These are phyloP conservation scores for Mycosphaerella arachidis DNA, from an alignment of 2,329 filamentous ascomycete species.

Conservation along the genomic window DNA sequence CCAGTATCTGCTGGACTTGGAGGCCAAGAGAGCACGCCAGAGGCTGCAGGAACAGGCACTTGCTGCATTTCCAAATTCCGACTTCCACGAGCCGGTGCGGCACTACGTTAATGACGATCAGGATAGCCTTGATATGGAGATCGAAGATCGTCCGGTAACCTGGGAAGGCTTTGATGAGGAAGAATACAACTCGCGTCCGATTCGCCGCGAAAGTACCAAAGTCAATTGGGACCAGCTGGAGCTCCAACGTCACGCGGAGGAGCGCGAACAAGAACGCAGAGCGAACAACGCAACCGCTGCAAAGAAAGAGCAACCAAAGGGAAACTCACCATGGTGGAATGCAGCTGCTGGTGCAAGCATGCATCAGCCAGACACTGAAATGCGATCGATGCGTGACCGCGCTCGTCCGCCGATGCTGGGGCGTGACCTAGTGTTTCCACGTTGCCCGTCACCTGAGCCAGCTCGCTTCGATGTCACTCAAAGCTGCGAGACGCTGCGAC, in stretches of 20 bases:
- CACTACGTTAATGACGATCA: slow-evolving; percentile 62
- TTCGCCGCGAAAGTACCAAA: slow-evolving; percentile 57
- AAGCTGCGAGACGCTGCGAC: slow-evolving; percentile 46
- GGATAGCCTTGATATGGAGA: slow-evolving; percentile 31
- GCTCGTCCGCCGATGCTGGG: slow-evolving; percentile 83
- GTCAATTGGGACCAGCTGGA: slow-evolving; percentile 72
- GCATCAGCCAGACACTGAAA: slow-evolving; percentile 37
- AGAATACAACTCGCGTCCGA: slow-evolving; percentile 22
- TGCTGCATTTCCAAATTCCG: slow-evolving; percentile 68
- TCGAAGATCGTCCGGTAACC: slow-evolving; percentile 36
- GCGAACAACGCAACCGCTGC: slow-evolving; percentile 36
- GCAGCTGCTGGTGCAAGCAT: slow-evolving; percentile 28
- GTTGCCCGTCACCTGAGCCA: slow-evolving; percentile 75
- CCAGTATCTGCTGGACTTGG: slow-evolving; percentile 72
- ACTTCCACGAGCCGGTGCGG: slow-evolving; percentile 64
- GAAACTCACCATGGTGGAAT: slow-evolving; percentile 38
- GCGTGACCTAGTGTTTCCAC: slow-evolving; percentile 71
- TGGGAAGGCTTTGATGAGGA: slow-evolving; percentile 39
- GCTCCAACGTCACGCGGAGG: slow-evolving; percentile 72
- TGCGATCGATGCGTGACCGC: slow-evolving; percentile 55
- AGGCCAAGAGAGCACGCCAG: slow-evolving; percentile 73
- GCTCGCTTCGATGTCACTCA: slow-evolving; percentile 80
- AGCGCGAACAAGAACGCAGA: slow-evolving; percentile 52
- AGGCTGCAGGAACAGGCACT: slow-evolving; percentile 74
- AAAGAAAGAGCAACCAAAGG: slow-evolving; percentile 16